Conservation (phyloP, 2,329 filamentous ascomycete species). For the Coniella lustricola region DNA sequence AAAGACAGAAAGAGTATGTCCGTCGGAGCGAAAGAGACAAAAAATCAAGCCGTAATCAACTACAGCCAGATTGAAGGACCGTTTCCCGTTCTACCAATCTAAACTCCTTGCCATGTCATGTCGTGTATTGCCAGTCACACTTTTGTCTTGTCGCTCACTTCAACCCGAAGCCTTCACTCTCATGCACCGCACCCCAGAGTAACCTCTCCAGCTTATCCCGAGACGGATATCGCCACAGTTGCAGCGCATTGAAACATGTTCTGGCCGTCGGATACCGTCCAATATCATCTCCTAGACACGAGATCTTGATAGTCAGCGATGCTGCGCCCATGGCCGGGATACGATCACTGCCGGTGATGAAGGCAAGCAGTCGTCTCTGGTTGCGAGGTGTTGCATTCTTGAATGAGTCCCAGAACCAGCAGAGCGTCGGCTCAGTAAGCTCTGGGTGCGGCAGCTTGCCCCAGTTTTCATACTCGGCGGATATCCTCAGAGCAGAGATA, state of each 20-base stretch:
- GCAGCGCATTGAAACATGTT: constrained; percentile 85
- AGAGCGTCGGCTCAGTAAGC: constrained; percentile 58
- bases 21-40: no score
- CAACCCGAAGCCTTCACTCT: constrained; percentile 88
- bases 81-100: no score
- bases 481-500: constrained; percentile 65
- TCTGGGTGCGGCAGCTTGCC: constrained; percentile 40
- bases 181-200: constrained; percentile 80
- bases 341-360: constrained; percentile 84
- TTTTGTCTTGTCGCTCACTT: constrained; percentile 49
- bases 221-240: constrained; percentile 65
- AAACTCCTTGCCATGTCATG: no score
- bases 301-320: constrained; percentile 68
- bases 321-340: constrained; percentile 84
- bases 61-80: no score
- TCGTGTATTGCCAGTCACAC: no score
- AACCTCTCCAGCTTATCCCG: constrained; percentile 60
- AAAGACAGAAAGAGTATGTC: no score
- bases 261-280: constrained; percentile 75
- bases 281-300: constrained; percentile 67
- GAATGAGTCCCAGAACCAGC: constrained; percentile 88
- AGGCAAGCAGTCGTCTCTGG: constrained; percentile 73
- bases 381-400: constrained; percentile 54
- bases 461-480: constrained; percentile 82
- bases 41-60: no score